These are phyloP conservation scores for Cystobasidium tubakii DNA, from an alignment of 768 basidiomycete genomes.

Conservation along the genomic window DNA sequence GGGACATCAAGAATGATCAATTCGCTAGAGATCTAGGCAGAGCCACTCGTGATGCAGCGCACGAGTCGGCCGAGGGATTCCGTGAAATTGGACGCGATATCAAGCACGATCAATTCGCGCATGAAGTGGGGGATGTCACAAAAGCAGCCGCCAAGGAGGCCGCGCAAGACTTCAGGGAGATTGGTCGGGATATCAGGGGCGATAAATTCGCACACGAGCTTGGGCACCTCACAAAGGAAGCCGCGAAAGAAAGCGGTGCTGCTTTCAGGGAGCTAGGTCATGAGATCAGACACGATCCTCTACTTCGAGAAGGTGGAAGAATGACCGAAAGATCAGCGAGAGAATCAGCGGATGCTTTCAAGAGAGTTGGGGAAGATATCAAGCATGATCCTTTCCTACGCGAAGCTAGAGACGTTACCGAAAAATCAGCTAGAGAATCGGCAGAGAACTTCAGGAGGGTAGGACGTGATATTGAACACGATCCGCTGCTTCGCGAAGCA, in stretches of 20 bases:
- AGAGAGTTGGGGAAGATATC: constrained; percentile 13
- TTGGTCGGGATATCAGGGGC: constrained; percentile 6
- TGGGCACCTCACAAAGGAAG: not conserved
- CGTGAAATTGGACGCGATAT: constrained; percentile 8
- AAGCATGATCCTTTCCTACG: constrained; percentile 17
- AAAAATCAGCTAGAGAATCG: not conserved
- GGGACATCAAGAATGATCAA: constrained; percentile 1
- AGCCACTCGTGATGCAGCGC: too few relatives aligned
- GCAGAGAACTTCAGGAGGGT: constrained; percentile 2
- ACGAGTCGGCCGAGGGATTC: not conserved
- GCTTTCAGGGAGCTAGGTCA: constrained; percentile 2
- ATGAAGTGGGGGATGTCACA: not conserved
- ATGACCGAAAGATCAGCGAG: not conserved
- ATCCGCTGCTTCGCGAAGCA: not conserved
- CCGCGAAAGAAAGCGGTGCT: not conserved
- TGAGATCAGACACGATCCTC: not conserved
- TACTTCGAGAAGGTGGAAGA: not conserved
- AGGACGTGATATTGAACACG: constrained; percentile 13
- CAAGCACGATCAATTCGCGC: not conserved
- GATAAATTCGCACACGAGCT: constrained; percentile 3
- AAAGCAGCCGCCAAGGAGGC: not conserved
- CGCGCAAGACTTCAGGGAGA: too few relatives aligned
- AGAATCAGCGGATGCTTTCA: not conserved
- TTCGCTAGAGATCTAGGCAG: not conserved
- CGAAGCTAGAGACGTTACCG: not conserved